Conservation (phyloP, 768 basidiomycete genomes). For the Leccinum obscurum region DNA sequence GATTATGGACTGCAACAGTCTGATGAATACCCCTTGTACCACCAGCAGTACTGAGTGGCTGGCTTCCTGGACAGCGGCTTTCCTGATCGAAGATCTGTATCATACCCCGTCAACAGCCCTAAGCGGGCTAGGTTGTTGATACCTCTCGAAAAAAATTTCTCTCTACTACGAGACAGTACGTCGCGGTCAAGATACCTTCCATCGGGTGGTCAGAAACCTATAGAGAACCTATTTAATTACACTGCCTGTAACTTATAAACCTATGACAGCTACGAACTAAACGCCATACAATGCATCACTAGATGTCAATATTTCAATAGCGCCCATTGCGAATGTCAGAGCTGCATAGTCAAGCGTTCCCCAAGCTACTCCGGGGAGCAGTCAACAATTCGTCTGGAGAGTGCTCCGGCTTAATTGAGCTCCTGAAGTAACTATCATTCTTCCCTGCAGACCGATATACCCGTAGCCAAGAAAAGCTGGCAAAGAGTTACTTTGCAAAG, state of each 20-base stretch:
- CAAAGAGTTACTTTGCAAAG: conserved; percentile 55
- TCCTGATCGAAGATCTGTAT: neutral
- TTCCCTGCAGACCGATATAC: conserved; percentile 52
- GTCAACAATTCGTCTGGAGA: conserved; percentile 44
- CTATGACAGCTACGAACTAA: neutral
- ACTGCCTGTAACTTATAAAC: neutral
- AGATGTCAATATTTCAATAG: neutral
- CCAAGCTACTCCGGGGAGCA: conserved; percentile 41
- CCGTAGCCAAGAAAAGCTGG: conserved; percentile 44
- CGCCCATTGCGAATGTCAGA: conserved; percentile 51
- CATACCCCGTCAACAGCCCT: neutral
- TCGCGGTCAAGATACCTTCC: neutral
- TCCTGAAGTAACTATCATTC: conserved; percentile 37
- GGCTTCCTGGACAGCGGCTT: neutral
- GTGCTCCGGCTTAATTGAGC: conserved; percentile 84
- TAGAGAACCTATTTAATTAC: neutral
- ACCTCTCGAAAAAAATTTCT: neutral
- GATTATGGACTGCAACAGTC: conserved; percentile 29
- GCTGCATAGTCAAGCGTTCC: conserved; percentile 76
- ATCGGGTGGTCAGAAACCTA: neutral
- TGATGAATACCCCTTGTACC: conserved; percentile 37
- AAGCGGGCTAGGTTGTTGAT: neutral
- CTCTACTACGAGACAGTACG: neutral
- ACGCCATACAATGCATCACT: neutral
- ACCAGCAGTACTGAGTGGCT: conserved; percentile 27